Evolutionary conservation across 805 yeast species (phyloP).

Genomic region (Candida arabinofermentans): DNA sequence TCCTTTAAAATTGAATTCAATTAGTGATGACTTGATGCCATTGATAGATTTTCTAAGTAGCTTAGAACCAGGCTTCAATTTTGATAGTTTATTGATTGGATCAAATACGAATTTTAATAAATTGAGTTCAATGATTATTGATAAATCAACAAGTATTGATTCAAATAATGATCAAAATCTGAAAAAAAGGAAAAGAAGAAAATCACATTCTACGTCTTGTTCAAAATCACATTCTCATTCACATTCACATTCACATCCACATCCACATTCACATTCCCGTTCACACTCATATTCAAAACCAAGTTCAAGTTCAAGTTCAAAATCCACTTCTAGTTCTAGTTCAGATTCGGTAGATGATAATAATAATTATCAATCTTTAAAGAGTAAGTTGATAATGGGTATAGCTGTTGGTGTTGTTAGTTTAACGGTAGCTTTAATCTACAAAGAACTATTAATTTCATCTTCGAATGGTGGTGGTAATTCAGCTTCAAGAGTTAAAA

Average conservation of each 20-base stretch:
- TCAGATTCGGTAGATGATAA: no score
- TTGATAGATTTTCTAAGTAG: constrained; percentile 30
- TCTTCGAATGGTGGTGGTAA: background rate
- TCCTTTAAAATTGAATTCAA: constrained; percentile 26
- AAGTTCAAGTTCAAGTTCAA: no score
- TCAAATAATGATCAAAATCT: no score
- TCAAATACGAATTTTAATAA: constrained; percentile 10
- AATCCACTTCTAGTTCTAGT: no score
- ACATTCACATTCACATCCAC: no score
- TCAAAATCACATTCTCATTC: background rate
- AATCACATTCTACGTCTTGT: background rate
- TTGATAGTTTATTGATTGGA: constrained; percentile 10
- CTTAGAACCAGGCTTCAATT: constrained; percentile 17
- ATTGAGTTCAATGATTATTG: constrained; percentile 23
- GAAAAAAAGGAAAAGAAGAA: background rate
- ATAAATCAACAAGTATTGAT: constrained; percentile 7
- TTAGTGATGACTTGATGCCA: constrained; percentile 29
- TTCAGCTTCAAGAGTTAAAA: background rate
- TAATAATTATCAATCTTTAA: constrained; percentile 7
- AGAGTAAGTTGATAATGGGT: constrained; percentile 21
- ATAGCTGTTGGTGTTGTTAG: constrained; percentile 28
- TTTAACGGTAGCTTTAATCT: constrained; percentile 25
- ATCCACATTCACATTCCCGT: no score
- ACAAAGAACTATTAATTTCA: constrained; percentile 16
- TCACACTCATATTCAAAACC: no score